Evolutionary conservation across 352 stramenopile species (phyloP).

Genomic region (Pythium brachiatum): DNA sequence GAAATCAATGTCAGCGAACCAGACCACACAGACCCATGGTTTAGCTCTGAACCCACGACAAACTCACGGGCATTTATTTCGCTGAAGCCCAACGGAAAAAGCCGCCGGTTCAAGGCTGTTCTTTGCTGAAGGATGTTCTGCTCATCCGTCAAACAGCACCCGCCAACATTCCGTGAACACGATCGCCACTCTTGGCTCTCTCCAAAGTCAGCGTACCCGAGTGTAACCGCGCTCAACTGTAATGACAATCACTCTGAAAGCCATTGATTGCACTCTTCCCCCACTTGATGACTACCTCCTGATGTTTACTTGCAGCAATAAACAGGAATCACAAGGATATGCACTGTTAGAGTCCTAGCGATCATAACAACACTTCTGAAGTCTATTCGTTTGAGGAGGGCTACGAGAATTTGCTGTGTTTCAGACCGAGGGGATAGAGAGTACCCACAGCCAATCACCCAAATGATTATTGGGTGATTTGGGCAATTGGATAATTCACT

Average conservation of each 20-base stretch:
- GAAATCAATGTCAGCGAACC: background rate
- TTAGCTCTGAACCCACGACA: background rate
- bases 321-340: too few relatives aligned
- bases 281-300: too few relatives aligned
- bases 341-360: too few relatives aligned
- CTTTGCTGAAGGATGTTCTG: constrained; percentile 11
- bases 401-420: too few relatives aligned
- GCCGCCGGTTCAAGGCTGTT: constrained; percentile 11
- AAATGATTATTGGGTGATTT: background rate
- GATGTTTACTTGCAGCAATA: too few relatives aligned
- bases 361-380: too few relatives aligned
- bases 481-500: constrained; percentile 12
- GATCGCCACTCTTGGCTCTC: background rate
- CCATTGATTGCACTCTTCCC: too few relatives aligned
- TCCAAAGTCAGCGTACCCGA: background rate
- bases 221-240: too few relatives aligned
- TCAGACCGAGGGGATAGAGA: too few relatives aligned
- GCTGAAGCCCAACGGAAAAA: constrained; percentile 1
- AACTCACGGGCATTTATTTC: background rate
- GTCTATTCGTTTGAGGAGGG: too few relatives aligned
- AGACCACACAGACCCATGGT: background rate
- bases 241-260: background rate
- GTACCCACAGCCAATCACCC: constrained; percentile 12
- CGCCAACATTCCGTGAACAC: constrained; percentile 16
- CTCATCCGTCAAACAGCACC: constrained; percentile 7